These are phyloP conservation scores for Hypoxylon sp. DNA, from an alignment of 2,329 filamentous ascomycete species.

Conservation along the genomic window DNA sequence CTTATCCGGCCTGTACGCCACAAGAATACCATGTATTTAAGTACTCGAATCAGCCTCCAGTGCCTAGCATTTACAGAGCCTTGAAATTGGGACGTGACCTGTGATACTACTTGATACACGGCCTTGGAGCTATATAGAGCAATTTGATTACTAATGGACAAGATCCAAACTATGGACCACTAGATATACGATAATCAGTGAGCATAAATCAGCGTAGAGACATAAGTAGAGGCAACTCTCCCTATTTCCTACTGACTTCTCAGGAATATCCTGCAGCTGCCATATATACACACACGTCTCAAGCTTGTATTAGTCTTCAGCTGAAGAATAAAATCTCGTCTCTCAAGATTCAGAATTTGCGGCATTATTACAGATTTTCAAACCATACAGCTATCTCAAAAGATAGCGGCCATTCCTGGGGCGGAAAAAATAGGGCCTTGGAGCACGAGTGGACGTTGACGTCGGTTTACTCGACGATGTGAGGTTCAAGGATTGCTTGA, in stretches of 20 bases:
- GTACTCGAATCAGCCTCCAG: background rate
- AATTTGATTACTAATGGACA: background rate
- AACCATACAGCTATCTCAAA: background rate
- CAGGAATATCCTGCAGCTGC: background rate
- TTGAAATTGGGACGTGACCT: background rate
- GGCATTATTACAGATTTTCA: background rate
- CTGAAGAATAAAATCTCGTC: background rate
- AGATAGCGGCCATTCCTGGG: background rate
- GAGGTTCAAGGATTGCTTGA: conserved; percentile 34
- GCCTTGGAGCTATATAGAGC: background rate
- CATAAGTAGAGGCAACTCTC: background rate
- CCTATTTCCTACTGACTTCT: background rate
- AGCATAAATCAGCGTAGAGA: background rate
- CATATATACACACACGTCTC: background rate
- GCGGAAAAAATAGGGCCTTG: background rate
- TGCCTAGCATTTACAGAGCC: background rate
- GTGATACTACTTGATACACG: background rate
- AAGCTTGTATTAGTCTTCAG: background rate
- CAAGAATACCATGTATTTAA: background rate
- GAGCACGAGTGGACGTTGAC: background rate
- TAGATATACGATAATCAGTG: background rate
- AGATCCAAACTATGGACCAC: background rate
- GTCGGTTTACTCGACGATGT: conserved; percentile 14
- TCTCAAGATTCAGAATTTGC: background rate
- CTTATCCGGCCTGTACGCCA: background rate